Conservation (phyloP, 176 grass and related monocot species). For the Phragmites australis region DNA sequence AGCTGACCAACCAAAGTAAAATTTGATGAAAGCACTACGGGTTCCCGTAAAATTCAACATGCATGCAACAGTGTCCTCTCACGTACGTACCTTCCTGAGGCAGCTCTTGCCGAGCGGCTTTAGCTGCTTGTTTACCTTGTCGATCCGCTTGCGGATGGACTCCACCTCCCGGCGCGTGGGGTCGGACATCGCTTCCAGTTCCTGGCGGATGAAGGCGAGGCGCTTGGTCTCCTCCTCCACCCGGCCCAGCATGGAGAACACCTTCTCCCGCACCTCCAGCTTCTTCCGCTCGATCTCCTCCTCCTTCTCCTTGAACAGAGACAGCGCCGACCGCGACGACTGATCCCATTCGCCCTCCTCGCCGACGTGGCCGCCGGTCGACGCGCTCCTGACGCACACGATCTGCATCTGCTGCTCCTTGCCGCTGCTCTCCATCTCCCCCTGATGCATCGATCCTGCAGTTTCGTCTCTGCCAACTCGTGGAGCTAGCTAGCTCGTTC, state of each 20-base stretch:
- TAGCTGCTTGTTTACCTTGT: slow-evolving; percentile 68
- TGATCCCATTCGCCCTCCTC: slow-evolving; percentile 13
- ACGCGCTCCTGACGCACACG: slow-evolving; percentile 49
- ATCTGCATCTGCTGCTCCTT: slow-evolving; percentile 79
- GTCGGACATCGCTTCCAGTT: slow-evolving; percentile 79
- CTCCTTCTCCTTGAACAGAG: slow-evolving; percentile 76
- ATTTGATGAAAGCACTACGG: no score
- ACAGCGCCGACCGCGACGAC: slow-evolving; percentile 58
- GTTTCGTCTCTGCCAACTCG: background rate
- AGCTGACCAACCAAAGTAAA: background rate
- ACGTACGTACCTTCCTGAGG: slow-evolving; percentile 68
- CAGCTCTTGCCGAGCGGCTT: slow-evolving; percentile 73
- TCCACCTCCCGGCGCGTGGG: slow-evolving; percentile 81
- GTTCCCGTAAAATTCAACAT: no score
- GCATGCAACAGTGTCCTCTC: background rate
- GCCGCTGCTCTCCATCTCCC: slow-evolving; percentile 47
- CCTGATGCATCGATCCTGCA: slow-evolving; percentile 25
- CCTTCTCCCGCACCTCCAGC: slow-evolving; percentile 72
- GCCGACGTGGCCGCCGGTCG: slow-evolving; percentile 14
- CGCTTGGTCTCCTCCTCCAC: slow-evolving; percentile 85
- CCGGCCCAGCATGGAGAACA: slow-evolving; percentile 66
- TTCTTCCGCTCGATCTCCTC: slow-evolving; percentile 83
- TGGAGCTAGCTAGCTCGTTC: no score
- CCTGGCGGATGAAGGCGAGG: slow-evolving; percentile 71
- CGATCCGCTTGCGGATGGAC: slow-evolving; percentile 67